phyloP scores from a whole-genome alignment of 1,284 basidiomycete species.

The Trichosporon sp. region DNA sequence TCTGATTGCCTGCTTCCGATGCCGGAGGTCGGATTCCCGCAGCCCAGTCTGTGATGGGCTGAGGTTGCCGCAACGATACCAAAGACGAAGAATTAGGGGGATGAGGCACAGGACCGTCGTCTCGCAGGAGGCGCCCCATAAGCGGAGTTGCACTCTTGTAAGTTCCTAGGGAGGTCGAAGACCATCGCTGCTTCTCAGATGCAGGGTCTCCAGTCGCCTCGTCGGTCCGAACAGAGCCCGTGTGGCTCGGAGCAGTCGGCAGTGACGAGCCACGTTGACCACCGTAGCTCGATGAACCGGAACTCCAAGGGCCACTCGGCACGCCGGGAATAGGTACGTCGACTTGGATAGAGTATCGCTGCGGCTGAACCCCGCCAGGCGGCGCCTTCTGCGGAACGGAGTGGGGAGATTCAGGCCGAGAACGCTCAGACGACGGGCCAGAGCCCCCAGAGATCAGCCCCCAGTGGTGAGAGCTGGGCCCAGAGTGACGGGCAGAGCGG shows the following conservation, averaged over 20 bases:
- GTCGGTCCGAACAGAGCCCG: neutral
- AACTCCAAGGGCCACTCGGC: neutral
- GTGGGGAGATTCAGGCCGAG: neutral
- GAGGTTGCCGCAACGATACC: neutral
- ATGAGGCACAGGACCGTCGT: neutral
- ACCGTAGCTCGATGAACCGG: neutral
- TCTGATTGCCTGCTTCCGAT: neutral
- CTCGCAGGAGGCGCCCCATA: neutral
- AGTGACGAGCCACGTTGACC: neutral
- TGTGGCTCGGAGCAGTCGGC: neutral
- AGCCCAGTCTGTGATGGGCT: neutral
- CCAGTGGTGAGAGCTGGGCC: neutral
- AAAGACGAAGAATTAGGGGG: neutral
- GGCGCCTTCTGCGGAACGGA: neutral
- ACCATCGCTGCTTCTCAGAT: neutral
- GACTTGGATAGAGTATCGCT: neutral
- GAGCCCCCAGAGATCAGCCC: neutral
- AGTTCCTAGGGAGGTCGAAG: neutral
- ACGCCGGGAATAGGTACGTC: neutral
- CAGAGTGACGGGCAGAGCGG: neutral
- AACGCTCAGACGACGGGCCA: neutral
- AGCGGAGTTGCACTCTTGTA: slow-evolving; percentile 3
- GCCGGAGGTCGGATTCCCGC: neutral
- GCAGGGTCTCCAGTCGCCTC: neutral
- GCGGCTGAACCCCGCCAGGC: neutral